Evolutionary conservation across 1,139 yeast species (phyloP).

Genomic region (Suhomyces atakaporum): DNA sequence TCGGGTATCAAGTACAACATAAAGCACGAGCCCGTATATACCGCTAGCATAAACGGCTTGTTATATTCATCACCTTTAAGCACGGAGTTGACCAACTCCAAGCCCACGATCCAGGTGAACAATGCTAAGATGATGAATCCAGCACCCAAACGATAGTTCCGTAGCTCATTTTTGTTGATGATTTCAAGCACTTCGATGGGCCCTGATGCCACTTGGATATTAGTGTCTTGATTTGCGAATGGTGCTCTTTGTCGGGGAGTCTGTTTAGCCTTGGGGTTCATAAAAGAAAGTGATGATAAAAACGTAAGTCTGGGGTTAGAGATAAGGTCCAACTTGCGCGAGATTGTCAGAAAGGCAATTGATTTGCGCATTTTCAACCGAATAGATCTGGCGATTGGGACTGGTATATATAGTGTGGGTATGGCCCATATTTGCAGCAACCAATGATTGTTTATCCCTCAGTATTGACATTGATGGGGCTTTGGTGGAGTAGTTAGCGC

Average conservation of each 20-base stretch:
- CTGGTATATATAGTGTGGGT: no score
- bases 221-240: not conserved
- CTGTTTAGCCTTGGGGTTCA: not conserved
- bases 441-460: no score
- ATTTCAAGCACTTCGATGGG: slow-evolving; percentile 45
- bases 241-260: not conserved
- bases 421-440: no score
- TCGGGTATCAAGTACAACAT: slow-evolving; percentile 48
- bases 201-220: slow-evolving; percentile 13
- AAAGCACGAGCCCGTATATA: slow-evolving; percentile 50
- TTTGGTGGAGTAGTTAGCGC: no score
- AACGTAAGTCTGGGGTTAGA: not conserved
- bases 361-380: not conserved
- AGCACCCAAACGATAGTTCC: slow-evolving; percentile 46
- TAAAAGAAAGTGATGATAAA: not conserved
- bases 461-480: no score
- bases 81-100: slow-evolving; percentile 51
- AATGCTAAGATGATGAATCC: slow-evolving; percentile 43
- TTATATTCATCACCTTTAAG: slow-evolving; percentile 49
- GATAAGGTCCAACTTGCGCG: not conserved
- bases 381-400: no score
- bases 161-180: slow-evolving; percentile 47
- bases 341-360: not conserved
- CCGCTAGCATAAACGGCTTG: slow-evolving; percentile 51
- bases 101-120: slow-evolving; percentile 49